These are phyloP conservation scores for Biancaea sappan DNA, from an alignment of 306 rosid species.

Conservation along the genomic window DNA sequence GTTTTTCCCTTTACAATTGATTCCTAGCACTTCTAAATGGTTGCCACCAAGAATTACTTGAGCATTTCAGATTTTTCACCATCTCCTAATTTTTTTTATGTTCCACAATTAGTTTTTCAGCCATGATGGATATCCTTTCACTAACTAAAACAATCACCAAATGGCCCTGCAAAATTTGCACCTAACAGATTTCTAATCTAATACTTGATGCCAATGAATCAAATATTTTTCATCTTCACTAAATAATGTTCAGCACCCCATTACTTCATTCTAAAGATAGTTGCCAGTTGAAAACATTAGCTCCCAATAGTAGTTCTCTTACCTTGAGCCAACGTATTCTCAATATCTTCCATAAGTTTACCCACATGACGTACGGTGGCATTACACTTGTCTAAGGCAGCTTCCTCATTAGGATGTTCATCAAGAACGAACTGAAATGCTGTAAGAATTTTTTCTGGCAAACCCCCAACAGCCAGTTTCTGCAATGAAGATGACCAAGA, in stretches of 20 bases:
- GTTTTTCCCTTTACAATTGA: not conserved
- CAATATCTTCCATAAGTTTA: conserved; percentile 65
- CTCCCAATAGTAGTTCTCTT: conserved; percentile 32
- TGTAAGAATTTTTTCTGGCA: conserved; percentile 75
- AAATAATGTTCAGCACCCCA: not conserved
- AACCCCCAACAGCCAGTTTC: conserved; percentile 88
- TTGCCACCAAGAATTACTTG: not conserved
- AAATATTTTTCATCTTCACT: conserved; percentile 3
- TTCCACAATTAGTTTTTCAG: not conserved
- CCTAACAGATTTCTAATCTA: not conserved
- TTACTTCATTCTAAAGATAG: conserved; percentile 13
- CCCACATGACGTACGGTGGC: conserved; percentile 46
- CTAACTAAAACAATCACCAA: conserved; percentile 11
- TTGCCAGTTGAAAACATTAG: conserved; percentile 17
- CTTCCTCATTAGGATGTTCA: conserved; percentile 67
- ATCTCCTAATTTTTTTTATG: not conserved
- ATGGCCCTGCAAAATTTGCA: conserved; percentile 3
- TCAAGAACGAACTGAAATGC: conserved; percentile 85
- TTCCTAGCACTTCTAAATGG: not conserved
- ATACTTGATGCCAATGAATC: not conserved
- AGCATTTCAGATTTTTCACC: not conserved
- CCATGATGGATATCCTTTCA: not conserved
- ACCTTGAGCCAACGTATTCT: conserved; percentile 69
- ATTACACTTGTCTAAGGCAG: conserved; percentile 63
- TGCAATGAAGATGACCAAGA: conserved; percentile 50